Evolutionary conservation across 768 basidiomycete genomes (phyloP), one percentile per base, ranked within the genome.

Genomic region (Trametes elegans): DNA sequence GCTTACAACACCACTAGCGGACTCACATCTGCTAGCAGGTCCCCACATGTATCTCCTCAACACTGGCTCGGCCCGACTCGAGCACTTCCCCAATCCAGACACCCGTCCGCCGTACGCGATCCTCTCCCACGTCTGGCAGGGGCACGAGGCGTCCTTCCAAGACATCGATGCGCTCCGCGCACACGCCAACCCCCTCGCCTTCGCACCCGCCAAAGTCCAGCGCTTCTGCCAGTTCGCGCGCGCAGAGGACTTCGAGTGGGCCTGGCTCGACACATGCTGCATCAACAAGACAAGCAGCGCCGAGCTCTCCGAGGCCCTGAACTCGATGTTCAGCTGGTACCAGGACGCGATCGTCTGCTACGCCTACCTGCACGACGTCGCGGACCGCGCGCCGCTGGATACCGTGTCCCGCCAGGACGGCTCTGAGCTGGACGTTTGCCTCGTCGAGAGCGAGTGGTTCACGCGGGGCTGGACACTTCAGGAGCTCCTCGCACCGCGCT

Each of bases 401-500:
- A 24, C 4, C 10, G 14, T 24, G 23, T n/a, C 23, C 7, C 16
- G 18, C 11, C 26, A 28, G 18, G n/a, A 16, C 18, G 21, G n/a
- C 5, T 13, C 24, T 24, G n/a, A 14, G 26, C 4, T 10, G 14
- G 26, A 16, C 7, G 18, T 8, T 39, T 13, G 11, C 3, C 13
- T 47, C 45, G 5, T 18, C 21, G 16, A 24, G 9, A 49, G 48
- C 26, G 48, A 28, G 16, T 54, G 46, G 45, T 48, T 54, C 21
- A 54, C 53, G 14, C 53, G 53, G 13, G 53, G 44, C 5, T 54
- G 53, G 53, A 54, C 53, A 6, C 44, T 54, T 1, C 53, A 54
- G 28, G 53, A 54, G 27, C 53, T 54, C 19, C 27, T 54, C 28
- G 53, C 53, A 7, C 53, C 53, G 16, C 35, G n/a, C 5, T 29